These are phyloP conservation scores for Fusarium palustre DNA, from an alignment of 2,329 filamentous ascomycete species.

Conservation along the genomic window DNA sequence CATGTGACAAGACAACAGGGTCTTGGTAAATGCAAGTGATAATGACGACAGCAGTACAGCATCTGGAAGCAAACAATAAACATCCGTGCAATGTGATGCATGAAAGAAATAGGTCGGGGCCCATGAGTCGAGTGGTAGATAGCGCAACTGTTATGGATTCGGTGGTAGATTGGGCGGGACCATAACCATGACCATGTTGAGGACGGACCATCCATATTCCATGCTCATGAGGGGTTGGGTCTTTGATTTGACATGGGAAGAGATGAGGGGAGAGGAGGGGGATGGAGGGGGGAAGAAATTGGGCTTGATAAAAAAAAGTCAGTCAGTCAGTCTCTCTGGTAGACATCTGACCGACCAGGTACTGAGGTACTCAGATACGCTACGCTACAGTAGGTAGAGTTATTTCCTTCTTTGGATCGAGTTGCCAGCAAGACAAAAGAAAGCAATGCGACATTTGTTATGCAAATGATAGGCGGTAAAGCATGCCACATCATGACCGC, in stretches of 20 bases:
- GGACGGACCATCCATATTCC: conserved; percentile 7
- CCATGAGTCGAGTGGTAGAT: conserved; percentile 33
- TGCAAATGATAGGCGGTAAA: conserved; percentile 35
- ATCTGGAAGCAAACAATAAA: conserved; percentile 28
- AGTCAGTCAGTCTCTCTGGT: background rate
- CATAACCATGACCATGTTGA: conserved; percentile 4
- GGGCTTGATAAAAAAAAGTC: conserved; percentile 9
- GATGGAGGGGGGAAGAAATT: conserved; percentile 12
- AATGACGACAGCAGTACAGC: conserved; percentile 35
- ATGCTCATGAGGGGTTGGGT: conserved; percentile 27
- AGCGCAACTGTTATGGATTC: conserved; percentile 12
- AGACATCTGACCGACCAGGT: background rate
- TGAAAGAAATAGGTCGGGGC: conserved; percentile 28
- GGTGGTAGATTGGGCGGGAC: conserved; percentile 22
- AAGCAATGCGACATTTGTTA: conserved; percentile 32
- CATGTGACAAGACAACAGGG: conserved; percentile 32
- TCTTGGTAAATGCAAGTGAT: conserved; percentile 27
- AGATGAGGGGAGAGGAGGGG: conserved; percentile 9
- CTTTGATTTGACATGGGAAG: background rate
- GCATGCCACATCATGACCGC: conserved; percentile 34
- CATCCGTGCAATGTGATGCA: conserved; percentile 16
- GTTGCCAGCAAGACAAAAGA: conserved; percentile 16
- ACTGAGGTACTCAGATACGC: background rate
- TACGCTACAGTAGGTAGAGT: background rate
- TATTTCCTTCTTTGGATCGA: background rate